These are phyloP conservation scores for Acidiella bohemica DNA, from an alignment of 495 filamentous ascomycete species.

Conservation along the genomic window DNA sequence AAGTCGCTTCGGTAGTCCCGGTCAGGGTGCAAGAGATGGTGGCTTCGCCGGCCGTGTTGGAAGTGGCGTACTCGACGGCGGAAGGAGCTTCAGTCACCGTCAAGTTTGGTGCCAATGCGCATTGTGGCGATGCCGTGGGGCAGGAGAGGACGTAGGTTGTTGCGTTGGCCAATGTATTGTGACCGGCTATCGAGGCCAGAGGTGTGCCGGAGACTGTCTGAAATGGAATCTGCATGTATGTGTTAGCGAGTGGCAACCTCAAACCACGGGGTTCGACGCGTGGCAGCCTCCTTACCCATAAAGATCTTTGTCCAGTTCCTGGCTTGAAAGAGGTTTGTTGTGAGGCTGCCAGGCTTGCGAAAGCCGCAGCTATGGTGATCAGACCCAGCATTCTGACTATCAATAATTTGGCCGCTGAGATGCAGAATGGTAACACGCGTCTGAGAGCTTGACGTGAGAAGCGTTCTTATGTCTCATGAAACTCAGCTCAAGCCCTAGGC, in stretches of 20 bases:
- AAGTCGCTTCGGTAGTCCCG: slow-evolving; percentile 1
- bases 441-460: too few relatives aligned
- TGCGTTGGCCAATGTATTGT: background rate
- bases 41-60: slow-evolving; percentile 5
- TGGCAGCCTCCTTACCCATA: slow-evolving; percentile 3
- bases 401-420: too few relatives aligned
- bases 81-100: slow-evolving; percentile 9
- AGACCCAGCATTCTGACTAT: too few relatives aligned
- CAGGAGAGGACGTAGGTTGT: slow-evolving; percentile 10
- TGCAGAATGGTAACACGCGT: too few relatives aligned
- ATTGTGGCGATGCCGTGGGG: slow-evolving; percentile 5
- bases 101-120: slow-evolving; percentile 7
- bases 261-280: background rate
- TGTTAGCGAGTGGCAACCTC: background rate
- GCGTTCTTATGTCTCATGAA: too few relatives aligned
- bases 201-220: slow-evolving; percentile 6
- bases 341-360: background rate
- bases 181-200: slow-evolving; percentile 2
- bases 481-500: too few relatives aligned
- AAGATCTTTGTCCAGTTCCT: slow-evolving; percentile 5
- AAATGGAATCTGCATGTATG: slow-evolving; percentile 5
- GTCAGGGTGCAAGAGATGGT: slow-evolving; percentile 1
- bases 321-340: slow-evolving; percentile 7
- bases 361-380: too few relatives aligned
- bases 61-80: background rate